Evolutionary conservation across 2,329 filamentous ascomycete genomes (phyloP), one percentile per base, ranked within the genome.

Genomic region (Ascochyta rabiei): DNA sequence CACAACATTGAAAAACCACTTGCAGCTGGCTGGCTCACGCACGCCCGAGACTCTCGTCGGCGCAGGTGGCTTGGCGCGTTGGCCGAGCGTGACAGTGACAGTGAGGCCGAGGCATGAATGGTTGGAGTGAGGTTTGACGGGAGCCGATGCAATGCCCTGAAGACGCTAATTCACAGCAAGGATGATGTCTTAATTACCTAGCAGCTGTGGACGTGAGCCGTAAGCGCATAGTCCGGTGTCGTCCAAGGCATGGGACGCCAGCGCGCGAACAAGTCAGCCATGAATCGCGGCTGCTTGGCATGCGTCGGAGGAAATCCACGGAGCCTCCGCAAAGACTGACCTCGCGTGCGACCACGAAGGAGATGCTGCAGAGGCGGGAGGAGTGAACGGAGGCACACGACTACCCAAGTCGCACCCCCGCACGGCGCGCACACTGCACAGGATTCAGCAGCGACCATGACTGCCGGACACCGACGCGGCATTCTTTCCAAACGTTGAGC

Each of bases 401-500:
- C 37, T 28, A 23, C 43, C 47, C 37, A 18, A 31, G 15, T 7
- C 10, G 13, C 15, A 39, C 24, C 38, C 31, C 38, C 43, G 19
- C 38, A 48, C 24, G 21, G 9, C 24, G 16, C 4, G 28, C 21
- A 30, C 5, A 6, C 1, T 21, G 39, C 34, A 34, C 38, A 48
- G 30, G 19, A 39, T 40, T 24, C 16, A 41, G 46, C 52, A 46
- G 23, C 31, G 46, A 35, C 42, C 18, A 38, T 23, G 46, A 46
- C 46, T 43, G 52, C 46, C 18, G 37, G 38, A 38, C 38, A 33
- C 1, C 47, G 52, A 46, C 52, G 52, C 46, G 52, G 46, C 52
- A 37, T 18, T 37, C 37, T 15, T 37, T 42, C 35, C 31, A 41
- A 54, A 49, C 40, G 34, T 49, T 54, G 39, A 42, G 42, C 16